Base-by-base conservation (phyloP, 192 early-diverging fungal species). In the Coemansia sp. region DNA sequence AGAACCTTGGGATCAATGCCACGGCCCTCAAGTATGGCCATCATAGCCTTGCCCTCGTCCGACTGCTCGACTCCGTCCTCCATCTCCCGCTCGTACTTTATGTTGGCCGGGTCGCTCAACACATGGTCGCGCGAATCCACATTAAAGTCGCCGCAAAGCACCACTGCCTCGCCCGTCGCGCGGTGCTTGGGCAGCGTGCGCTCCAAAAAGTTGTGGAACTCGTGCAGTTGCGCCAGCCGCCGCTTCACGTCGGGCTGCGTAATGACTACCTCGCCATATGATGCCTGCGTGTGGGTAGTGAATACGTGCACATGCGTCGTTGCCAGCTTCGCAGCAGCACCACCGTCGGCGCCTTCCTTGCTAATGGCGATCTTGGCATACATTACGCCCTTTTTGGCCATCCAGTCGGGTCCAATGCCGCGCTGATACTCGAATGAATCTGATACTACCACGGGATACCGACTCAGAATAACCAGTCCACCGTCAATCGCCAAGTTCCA, bases 261-360 rank as follows among this genome's bases (percentile, higher is more conserved):
- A n/a, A 84, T 58, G 9, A 82, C 73, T 9, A 77, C 78, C 3
- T 64, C 56, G 19, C 75, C 78, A 48, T 86, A 86, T 5, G 88
- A 87, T 17, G 89, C 89, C 70, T 93, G 91, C 13, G 90, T 84
- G 54, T 93, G 90, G 13, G 91, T 93, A 8, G 82, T 91, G 64
- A 90, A 90, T 21, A 92, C 29, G 58, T 91, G 86, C 29, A 88
- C 51, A 48, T 78, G 63, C 5, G 59, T 65, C 2, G 49, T 35
- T 25, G 53, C 61, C 5, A 23, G 17, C 26, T 55, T 29, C 4
- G 48, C 22, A n/a, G n/a, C n/a, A n/a, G n/a, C n/a, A n/a, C n/a
- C n/a, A n/a, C n/a, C n/a, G n/a, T n/a, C n/a, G 21, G 31, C 46
- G 13, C 22, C 58, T 4, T 50, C 53, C 18, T 66, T 56, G n/a